These are phyloP conservation scores for Chionographis japonica DNA, from an alignment of 106 monocot genomes.

Conservation along the genomic window DNA sequence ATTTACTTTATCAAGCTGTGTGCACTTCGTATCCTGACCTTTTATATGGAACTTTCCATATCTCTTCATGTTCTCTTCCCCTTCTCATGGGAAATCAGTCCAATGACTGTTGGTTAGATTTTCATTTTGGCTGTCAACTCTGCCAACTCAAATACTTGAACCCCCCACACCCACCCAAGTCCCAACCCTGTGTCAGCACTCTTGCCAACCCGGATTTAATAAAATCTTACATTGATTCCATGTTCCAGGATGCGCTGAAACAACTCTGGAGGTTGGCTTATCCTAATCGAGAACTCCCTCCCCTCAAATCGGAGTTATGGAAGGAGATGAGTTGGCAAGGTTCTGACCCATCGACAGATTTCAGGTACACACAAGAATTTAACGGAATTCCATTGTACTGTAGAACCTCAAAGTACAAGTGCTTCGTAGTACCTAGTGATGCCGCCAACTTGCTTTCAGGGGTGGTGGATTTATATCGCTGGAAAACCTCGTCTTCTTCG, in stretches of 20 bases:
- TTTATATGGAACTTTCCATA: background rate
- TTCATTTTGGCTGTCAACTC: too few species aligned
- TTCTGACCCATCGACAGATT: constrained; percentile 70
- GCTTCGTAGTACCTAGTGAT: background rate
- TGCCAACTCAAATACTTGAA: too few species aligned
- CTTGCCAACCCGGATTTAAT: too few species aligned
- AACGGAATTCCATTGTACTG: background rate
- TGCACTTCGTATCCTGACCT: background rate
- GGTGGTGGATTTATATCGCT: constrained; percentile 85
- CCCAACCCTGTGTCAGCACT: too few species aligned
- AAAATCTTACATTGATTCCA: background rate
- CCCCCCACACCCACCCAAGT: too few species aligned
- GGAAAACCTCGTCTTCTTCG: constrained; percentile 93
- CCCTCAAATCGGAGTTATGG: constrained; percentile 72
- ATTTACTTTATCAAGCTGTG: background rate
- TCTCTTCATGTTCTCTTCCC: background rate
- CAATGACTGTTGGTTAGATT: background rate
- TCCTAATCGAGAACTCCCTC: constrained; percentile 63
- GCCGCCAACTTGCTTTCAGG: constrained; percentile 29
- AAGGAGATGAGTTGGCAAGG: constrained; percentile 88
- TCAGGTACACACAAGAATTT: constrained; percentile 32
- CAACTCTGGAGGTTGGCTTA: constrained; percentile 81
- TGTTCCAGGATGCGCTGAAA: constrained; percentile 62
- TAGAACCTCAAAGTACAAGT: background rate
- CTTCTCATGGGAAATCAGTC: background rate